A percentile compares a stretch with the other conserved stretches of the same genome.
phyloP scores from a whole-genome alignment of 1,284 basidiomycete species.

The Kwoniella shivajii region DNA sequence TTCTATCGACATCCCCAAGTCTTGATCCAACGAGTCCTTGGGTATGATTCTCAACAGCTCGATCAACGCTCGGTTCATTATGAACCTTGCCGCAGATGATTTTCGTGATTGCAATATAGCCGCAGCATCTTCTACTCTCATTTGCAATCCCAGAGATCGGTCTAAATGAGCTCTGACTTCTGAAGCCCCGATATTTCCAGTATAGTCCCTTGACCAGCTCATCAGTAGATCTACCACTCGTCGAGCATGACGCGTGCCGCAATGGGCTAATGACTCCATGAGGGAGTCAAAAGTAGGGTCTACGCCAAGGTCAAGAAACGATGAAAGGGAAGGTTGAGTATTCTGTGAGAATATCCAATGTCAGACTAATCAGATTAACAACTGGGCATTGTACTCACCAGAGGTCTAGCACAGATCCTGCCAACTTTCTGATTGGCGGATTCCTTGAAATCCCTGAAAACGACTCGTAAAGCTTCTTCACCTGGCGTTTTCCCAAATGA shows the following conservation, averaged over 20 bases:
- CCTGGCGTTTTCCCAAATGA: slow-evolving; percentile 63
- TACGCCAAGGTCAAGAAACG: slow-evolving; percentile 68
- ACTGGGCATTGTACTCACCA: slow-evolving; percentile 59
- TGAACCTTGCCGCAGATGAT: slow-evolving; percentile 76
- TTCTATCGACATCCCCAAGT: slow-evolving; percentile 75
- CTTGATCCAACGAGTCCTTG: slow-evolving; percentile 74
- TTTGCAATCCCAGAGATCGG: slow-evolving; percentile 41
- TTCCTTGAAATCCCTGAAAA: slow-evolving; percentile 80
- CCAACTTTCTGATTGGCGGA: slow-evolving; percentile 76
- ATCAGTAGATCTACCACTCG: slow-evolving; percentile 83
- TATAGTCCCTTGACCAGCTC: slow-evolving; percentile 80
- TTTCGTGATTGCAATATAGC: slow-evolving; percentile 70
- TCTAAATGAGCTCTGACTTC: slow-evolving; percentile 46
- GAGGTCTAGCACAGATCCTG: slow-evolving; percentile 65
- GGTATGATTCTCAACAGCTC: slow-evolving; percentile 71
- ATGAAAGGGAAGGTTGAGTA: slow-evolving; percentile 65
- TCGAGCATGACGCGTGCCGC: slow-evolving; percentile 80
- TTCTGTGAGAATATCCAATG: slow-evolving; percentile 57
- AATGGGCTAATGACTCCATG: slow-evolving; percentile 78
- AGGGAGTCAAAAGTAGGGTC: slow-evolving; percentile 79
- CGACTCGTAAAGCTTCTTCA: slow-evolving; percentile 81
- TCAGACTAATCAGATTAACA: slow-evolving; percentile 2
- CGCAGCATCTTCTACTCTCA: slow-evolving; percentile 59
- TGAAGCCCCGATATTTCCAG: slow-evolving; percentile 63
- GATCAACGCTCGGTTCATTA: slow-evolving; percentile 82